Evolutionary conservation across 306 rosid species (phyloP), one percentile per base, ranked within the genome.

Genomic region (Quercus berberidifolia): DNA sequence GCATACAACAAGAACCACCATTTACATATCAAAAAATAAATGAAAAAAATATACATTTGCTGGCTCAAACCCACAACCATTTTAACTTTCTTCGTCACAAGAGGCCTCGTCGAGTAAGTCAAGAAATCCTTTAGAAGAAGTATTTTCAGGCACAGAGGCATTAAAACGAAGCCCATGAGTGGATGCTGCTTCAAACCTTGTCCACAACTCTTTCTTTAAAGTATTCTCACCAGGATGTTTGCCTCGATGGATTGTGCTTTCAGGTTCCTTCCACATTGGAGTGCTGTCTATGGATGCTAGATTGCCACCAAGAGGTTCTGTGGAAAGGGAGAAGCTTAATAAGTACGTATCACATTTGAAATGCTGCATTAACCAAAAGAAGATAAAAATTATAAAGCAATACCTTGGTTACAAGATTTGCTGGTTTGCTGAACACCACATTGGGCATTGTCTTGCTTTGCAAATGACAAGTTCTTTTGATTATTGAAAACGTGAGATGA

Each of bases 41-140:
- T 18, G 20, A 23, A 72, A 74, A 58, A 46, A 1, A 38, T 41
- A 0, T 41, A 7, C 20, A 15, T 73, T 71, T 78, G 79, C 78
- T 55, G 71, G 78, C 85, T 78, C 41, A 64, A 69, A 78, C 74
- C 57, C 56, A 41, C 58, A 55, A 52, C 8, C 18, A 26, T 81
- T 49, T 43, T 76, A 55, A 51, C 35, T 81, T 80, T 59, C 74
- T 15, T 76, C 85, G 6, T 92, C 94, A 60, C 83, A 78, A 74
- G 92, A 88, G 77, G 84, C 99, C 84, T 96, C 99, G 63, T 96
- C 99, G 83, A 96, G 79, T 59, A 87, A 87, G 71, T 93, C 98
- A 51, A 93, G 86, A 83, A 96, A 93, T 58, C 94, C 98, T 78
- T 87, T 93, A 56, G 64, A 85, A 65, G 84, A 77, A 57, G 49